Conservation (phyloP, 345 rosid species). For the Rhizophora apiculata region DNA sequence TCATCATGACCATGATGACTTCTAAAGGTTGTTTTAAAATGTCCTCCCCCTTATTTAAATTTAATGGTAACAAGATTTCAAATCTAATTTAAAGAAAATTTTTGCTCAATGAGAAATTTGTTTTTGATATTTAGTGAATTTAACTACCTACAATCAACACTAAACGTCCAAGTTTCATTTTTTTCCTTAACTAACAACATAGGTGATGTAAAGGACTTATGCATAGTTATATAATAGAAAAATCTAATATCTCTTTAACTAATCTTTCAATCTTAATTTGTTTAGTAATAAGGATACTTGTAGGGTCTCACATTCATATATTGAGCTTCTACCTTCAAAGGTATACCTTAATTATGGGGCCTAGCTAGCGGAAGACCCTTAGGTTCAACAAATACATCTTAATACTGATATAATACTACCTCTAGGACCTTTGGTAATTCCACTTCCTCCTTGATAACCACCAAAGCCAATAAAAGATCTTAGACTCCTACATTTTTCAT, state of each 20-base stretch:
- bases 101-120: not conserved
- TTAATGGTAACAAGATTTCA: not conserved
- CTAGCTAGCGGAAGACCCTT: not conserved
- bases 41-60: not conserved
- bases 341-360: not conserved
- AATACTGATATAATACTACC: no score
- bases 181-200: not conserved
- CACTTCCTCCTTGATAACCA: no score
- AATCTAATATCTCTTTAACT: not conserved
- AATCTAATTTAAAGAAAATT: not conserved
- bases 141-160: not conserved
- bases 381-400: no score
- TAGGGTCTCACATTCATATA: not conserved
- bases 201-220: not conserved
- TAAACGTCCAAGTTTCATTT: not conserved
- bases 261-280: not conserved
- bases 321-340: not conserved
- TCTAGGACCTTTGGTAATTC: no score
- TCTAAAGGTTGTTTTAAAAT: not conserved
- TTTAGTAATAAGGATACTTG: not conserved
- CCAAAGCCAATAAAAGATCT: no score
- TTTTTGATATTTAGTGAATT: not conserved
- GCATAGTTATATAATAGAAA: not conserved
- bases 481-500: no score
- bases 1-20: not conserved